phyloP scores from a whole-genome alignment of 148 eudicot genomes.

The Camellia granthamiana region DNA sequence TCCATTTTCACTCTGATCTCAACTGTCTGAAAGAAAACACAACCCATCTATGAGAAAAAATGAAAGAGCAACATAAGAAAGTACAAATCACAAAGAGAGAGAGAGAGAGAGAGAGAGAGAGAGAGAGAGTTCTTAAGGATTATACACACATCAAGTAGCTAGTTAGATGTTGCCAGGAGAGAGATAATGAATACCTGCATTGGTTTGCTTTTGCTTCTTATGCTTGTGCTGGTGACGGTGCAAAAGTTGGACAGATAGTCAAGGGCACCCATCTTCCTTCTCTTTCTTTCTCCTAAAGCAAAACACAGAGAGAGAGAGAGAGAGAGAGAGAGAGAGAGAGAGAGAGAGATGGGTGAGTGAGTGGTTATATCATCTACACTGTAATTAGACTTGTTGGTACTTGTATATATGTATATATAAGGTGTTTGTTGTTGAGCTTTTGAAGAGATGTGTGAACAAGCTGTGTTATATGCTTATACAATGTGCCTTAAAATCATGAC shows the following conservation, averaged over 20 bases:
- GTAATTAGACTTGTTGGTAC: neutral
- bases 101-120: slow-evolving; percentile 6
- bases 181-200: slow-evolving; percentile 52
- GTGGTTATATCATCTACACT: neutral
- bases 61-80: neutral
- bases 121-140: too few species aligned
- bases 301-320: slow-evolving; percentile 4
- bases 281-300: slow-evolving; percentile 7
- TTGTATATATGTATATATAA: neutral
- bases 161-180: neutral
- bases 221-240: slow-evolving; percentile 53
- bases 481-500: slow-evolving; percentile 34
- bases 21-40: slow-evolving; percentile 51
- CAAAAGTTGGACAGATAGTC: slow-evolving; percentile 76
- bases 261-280: slow-evolving; percentile 65
- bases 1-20: slow-evolving; percentile 89
- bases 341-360: neutral
- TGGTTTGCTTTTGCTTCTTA: slow-evolving; percentile 60
- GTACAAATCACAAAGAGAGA: neutral
- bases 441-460: neutral
- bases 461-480: neutral
- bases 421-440: neutral
- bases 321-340: neutral
- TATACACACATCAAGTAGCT: slow-evolving; percentile 1
- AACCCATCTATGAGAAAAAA: neutral